phyloP scores from a whole-genome alignment of 108 stramenopile genomes.

The Cyclotella cryptica region DNA sequence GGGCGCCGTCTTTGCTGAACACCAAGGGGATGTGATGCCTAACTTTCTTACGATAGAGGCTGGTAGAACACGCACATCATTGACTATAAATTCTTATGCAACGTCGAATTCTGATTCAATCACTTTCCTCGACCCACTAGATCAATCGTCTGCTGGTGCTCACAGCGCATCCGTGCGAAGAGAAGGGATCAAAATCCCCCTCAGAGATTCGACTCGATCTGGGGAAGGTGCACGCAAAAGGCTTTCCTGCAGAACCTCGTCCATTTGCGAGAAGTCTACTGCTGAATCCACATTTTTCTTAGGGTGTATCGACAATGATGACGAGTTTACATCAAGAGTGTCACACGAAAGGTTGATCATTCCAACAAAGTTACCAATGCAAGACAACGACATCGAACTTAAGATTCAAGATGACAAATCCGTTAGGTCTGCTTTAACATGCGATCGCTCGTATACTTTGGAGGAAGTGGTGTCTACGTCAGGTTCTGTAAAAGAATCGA shows the following conservation, averaged over 20 bases:
- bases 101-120: neutral
- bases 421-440: constrained; percentile 1
- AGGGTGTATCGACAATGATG: neutral
- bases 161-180: no score
- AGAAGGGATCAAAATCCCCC: no score
- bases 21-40: neutral
- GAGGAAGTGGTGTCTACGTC: neutral
- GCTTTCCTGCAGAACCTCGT: neutral
- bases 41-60: neutral
- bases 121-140: neutral
- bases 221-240: no score
- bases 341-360: neutral
- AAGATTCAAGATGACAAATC: constrained; percentile 2
- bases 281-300: constrained; percentile 8
- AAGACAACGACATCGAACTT: constrained; percentile 3
- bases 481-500: no score
- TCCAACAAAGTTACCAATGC: neutral
- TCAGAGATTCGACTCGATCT: no score
- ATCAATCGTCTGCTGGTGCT: no score
- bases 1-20: neutral
- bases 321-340: neutral
- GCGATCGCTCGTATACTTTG: neutral
- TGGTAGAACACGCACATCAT: neutral
- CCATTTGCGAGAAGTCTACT: neutral
- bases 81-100: neutral